phyloP scores from a whole-genome alignment of 2,329 filamentous ascomycete species.

The Fusarium sp. region DNA sequence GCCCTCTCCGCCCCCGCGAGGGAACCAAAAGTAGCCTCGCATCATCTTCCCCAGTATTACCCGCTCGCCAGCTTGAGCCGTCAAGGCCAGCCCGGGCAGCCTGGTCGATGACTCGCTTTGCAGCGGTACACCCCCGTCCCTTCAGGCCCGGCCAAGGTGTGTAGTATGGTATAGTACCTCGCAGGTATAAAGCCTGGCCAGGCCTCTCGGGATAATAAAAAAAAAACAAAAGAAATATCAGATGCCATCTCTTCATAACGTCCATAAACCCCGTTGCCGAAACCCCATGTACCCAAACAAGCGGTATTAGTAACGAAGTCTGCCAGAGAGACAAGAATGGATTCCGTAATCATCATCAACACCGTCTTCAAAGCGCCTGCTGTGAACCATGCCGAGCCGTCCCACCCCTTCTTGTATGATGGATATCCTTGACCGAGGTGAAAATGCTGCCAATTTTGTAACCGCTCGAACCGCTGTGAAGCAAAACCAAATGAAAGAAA shows the following conservation, averaged over 20 bases:
- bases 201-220: slow-evolving; percentile 18
- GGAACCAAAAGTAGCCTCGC: slow-evolving; percentile 42
- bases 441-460: slow-evolving; percentile 37
- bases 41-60: slow-evolving; percentile 46
- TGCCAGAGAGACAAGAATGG: slow-evolving; percentile 42
- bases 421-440: slow-evolving; percentile 36
- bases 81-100: slow-evolving; percentile 31
- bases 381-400: slow-evolving; percentile 41
- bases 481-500: slow-evolving; percentile 37
- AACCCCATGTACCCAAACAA: slow-evolving; percentile 44
- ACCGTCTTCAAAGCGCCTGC: slow-evolving; percentile 46
- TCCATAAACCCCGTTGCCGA: slow-evolving; percentile 44
- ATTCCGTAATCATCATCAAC: slow-evolving; percentile 49
- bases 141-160: slow-evolving; percentile 20
- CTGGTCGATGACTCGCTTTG: slow-evolving; percentile 39
- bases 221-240: slow-evolving; percentile 33
- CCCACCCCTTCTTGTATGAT: slow-evolving; percentile 37
- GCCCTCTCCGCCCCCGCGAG: slow-evolving; percentile 33
- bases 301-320: slow-evolving; percentile 39
- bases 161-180: slow-evolving; percentile 10
- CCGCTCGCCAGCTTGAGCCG: slow-evolving; percentile 36
- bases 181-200: slow-evolving; percentile 18
- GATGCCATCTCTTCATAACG: slow-evolving; percentile 48
- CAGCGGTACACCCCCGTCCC: slow-evolving; percentile 36
- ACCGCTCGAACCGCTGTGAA: slow-evolving; percentile 39